Conservation (phyloP, 2,329 filamentous ascomycete genomes). For the Epichloe baconii region DNA sequence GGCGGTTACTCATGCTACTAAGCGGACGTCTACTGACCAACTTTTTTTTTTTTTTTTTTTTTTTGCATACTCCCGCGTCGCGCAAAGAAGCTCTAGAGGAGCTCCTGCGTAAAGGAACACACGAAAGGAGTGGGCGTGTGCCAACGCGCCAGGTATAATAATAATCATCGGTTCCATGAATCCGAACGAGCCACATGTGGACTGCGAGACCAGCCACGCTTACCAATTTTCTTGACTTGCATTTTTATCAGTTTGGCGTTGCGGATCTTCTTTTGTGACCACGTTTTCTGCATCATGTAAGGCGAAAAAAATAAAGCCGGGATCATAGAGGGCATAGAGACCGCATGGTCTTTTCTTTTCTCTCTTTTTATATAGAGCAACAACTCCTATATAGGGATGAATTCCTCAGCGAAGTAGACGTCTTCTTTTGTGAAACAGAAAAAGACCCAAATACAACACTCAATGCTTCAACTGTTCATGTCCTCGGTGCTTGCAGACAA, state of each 20-base stretch:
- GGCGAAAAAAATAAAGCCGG: neutral
- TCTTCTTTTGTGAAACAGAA: too few relatives aligned
- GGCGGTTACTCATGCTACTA: conserved; percentile 55
- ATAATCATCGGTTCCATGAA: neutral
- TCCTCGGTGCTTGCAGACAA: too few relatives aligned
- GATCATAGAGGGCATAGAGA: conserved; percentile 4
- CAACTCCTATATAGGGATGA: neutral
- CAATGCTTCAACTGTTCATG: neutral
- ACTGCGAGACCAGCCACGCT: neutral
- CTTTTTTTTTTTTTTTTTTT: neutral
- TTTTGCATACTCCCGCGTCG: neutral
- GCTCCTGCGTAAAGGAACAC: neutral
- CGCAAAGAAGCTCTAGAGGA: neutral
- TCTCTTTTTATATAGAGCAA: neutral
- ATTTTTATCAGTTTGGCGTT: neutral
- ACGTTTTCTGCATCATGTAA: neutral
- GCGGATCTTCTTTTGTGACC: neutral
- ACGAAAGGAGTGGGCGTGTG: too few relatives aligned
- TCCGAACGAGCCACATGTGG: neutral
- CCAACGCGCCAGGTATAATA: neutral
- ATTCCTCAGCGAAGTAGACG: neutral
- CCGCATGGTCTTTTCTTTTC: neutral
- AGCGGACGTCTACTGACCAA: conserved; percentile 8
- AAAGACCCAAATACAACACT: neutral
- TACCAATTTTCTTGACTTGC: neutral